Evolutionary conservation across 805 yeast genomes (phyloP).

Genomic region (Candida maltosa): DNA sequence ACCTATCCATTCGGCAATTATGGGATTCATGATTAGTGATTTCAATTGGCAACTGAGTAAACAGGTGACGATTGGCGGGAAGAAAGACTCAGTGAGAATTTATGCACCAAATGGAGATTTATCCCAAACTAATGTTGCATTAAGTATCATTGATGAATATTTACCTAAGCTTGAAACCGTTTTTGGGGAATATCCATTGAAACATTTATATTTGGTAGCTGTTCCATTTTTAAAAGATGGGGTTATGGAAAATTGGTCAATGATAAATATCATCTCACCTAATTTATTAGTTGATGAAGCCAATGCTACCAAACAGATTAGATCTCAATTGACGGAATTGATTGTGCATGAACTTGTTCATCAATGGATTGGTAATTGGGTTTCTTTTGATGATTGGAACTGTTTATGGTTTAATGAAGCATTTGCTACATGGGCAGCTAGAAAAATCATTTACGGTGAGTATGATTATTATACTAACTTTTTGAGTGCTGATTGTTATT

Average conservation of each 20-base stretch:
- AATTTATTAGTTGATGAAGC: conserved; percentile 33
- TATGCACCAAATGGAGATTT: conserved; percentile 56
- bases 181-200: conserved; percentile 53
- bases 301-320: conserved; percentile 16
- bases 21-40: conserved; percentile 70
- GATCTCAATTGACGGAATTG: conserved; percentile 47
- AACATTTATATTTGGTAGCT: conserved; percentile 64
- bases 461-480: conserved; percentile 18
- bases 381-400: conserved; percentile 66
- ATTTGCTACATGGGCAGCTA: conserved; percentile 65
- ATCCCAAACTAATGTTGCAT: conserved; percentile 45
- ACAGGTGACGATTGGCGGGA: conserved; percentile 16
- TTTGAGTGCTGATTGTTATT: conserved; percentile 27
- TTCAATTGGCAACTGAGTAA: conserved; percentile 38
- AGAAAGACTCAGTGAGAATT: conserved; percentile 26
- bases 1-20: conserved; percentile 58
- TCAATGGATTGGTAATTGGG: conserved; percentile 74
- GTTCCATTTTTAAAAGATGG: conserved; percentile 72
- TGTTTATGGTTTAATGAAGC: conserved; percentile 74
- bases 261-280: conserved; percentile 56
- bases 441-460: conserved; percentile 27
- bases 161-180: conserved; percentile 47
- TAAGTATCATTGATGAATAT: conserved; percentile 43
- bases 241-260: conserved; percentile 79
- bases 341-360: conserved; percentile 73